phyloP scores from a whole-genome alignment of 495 filamentous ascomycete species.

The Darksidea phi region DNA sequence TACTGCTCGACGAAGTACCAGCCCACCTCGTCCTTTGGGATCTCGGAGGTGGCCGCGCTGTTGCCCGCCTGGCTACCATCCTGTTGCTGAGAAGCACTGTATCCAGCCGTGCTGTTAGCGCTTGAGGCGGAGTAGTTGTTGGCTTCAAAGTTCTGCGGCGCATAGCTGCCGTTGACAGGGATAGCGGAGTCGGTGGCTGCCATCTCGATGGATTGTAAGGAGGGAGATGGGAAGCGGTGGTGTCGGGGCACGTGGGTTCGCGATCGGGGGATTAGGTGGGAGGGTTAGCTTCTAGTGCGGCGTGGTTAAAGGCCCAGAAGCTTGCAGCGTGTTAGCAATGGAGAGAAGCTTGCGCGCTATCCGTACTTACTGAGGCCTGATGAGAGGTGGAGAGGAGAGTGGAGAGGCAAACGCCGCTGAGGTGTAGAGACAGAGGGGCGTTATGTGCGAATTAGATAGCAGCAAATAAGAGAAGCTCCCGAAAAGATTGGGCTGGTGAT shows the following conservation, averaged over 20 bases:
- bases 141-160: constrained; percentile 39
- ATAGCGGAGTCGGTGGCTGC: constrained; percentile 42
- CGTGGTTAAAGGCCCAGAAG: too few species aligned
- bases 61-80: constrained; percentile 8
- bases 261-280: too few species aligned
- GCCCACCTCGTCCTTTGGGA: constrained; percentile 82
- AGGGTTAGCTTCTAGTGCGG: too few species aligned
- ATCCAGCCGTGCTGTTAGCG: constrained; percentile 24
- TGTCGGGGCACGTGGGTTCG: neutral
- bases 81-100: constrained; percentile 23
- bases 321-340: neutral
- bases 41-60: constrained; percentile 26
- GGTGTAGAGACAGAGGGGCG: neutral
- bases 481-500: constrained; percentile 5
- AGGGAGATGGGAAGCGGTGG: neutral
- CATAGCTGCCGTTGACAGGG: constrained; percentile 48
- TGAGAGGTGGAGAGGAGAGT: neutral
- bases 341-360: neutral
- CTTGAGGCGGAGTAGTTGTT: constrained; percentile 34
- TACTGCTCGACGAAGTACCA: constrained; percentile 99
- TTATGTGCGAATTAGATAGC: constrained; percentile 2
- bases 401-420: neutral
- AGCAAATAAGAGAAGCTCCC: constrained; percentile 9
- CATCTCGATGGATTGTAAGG: constrained; percentile 36
- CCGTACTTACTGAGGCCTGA: constrained; percentile 7